phyloP scores from a whole-genome alignment of 2,329 filamentous ascomycete genomes.

The Fusarium albosuccineum region DNA sequence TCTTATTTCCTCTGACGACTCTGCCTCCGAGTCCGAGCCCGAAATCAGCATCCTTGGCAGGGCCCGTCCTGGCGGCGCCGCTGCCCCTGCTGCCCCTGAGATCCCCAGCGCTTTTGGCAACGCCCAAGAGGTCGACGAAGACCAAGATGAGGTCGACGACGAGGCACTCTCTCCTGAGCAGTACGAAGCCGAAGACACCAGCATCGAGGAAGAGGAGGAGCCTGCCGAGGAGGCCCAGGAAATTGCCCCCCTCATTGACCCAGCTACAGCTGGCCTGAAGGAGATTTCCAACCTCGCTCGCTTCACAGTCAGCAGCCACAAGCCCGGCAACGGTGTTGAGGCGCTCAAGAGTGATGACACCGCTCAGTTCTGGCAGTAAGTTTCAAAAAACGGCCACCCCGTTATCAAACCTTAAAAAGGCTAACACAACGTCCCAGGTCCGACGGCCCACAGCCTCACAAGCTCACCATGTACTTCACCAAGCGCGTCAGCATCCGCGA shows the following conservation, averaged over 20 bases:
- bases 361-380: constrained; percentile 82
- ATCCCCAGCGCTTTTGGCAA: constrained; percentile 48
- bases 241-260: constrained; percentile 62
- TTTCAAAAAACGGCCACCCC: constrained; percentile 16
- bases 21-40: constrained; percentile 55
- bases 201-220: constrained; percentile 51
- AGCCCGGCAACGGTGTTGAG: constrained; percentile 82
- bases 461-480: constrained; percentile 87
- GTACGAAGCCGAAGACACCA: constrained; percentile 50
- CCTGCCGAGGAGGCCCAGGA: constrained; percentile 50
- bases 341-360: constrained; percentile 81
- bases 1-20: constrained; percentile 52
- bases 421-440: constrained; percentile 62
- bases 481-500: constrained; percentile 83
- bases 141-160: constrained; percentile 41
- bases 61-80: constrained; percentile 45
- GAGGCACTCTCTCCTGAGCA: constrained; percentile 48
- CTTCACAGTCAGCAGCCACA: constrained; percentile 85
- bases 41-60: constrained; percentile 55
- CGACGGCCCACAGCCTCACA: constrained; percentile 86
- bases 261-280: constrained; percentile 71
- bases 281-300: constrained; percentile 88
- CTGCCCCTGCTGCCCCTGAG: constrained; percentile 39
- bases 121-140: constrained; percentile 32
- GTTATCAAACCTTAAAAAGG: background rate